Evolutionary conservation across 1,284 basidiomycete species (phyloP).

Genomic region (Heliocybe sulcata): DNA sequence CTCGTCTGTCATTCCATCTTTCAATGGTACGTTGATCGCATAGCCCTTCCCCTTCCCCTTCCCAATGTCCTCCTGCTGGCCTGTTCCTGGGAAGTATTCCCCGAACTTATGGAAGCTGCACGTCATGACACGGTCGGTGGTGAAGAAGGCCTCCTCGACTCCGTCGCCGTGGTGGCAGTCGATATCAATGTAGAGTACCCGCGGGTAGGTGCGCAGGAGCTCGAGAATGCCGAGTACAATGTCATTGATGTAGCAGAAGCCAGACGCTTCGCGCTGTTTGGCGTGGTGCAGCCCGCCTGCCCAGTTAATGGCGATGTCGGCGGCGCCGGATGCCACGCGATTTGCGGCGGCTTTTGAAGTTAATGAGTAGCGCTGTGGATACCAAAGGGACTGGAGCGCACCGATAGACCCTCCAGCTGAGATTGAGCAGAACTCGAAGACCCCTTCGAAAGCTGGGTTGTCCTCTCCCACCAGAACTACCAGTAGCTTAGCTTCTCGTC

Average conservation of each 20-base stretch:
- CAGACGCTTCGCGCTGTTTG: slow-evolving; percentile 93
- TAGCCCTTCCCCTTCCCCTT: slow-evolving; percentile 87
- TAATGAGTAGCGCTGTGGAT: too few species aligned
- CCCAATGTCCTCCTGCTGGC: slow-evolving; percentile 82
- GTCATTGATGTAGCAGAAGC: slow-evolving; percentile 98
- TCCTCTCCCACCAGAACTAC: slow-evolving; percentile 88
- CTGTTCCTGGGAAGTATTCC: slow-evolving; percentile 96
- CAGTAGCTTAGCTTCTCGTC: background rate
- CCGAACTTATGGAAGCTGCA: slow-evolving; percentile 95
- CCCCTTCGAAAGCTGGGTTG: slow-evolving; percentile 93
- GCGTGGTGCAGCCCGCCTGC: slow-evolving; percentile 97
- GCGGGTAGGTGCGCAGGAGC: slow-evolving; percentile 72
- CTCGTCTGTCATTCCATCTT: slow-evolving; percentile 90
- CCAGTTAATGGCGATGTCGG: slow-evolving; percentile 97
- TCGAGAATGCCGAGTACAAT: slow-evolving; percentile 90
- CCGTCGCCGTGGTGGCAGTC: slow-evolving; percentile 99
- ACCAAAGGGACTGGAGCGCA: slow-evolving; percentile 20
- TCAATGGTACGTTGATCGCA: slow-evolving; percentile 88
- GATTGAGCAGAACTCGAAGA: slow-evolving; percentile 97
- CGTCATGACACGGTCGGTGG: slow-evolving; percentile 95
- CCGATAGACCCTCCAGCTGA: slow-evolving; percentile 92
- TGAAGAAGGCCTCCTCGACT: slow-evolving; percentile 98
- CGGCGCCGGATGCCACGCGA: slow-evolving; percentile 71
- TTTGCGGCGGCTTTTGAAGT: slow-evolving; percentile 88
- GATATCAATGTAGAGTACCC: slow-evolving; percentile 97